Percentiles rank a stretch among this genome's conserved stretches.
Conservation (phyloP, 371 early-diverging fungal species). For the Apophysomyces trapeziformis region DNA sequence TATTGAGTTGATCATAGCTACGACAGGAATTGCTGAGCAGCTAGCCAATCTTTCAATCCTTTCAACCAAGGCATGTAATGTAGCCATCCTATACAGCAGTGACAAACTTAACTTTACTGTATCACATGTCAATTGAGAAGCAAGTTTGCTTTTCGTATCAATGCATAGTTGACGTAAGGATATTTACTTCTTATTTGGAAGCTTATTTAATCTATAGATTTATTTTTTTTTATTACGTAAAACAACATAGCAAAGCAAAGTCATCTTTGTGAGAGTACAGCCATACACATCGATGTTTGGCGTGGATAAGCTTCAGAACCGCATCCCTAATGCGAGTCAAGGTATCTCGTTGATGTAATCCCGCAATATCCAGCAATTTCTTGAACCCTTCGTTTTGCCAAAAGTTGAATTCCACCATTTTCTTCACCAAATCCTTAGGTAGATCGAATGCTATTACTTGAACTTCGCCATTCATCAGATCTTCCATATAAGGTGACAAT, state of each 20-base stretch:
- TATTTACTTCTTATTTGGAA: too few relatives aligned
- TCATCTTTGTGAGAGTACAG: conserved; percentile 76
- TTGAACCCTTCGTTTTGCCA: conserved; percentile 71
- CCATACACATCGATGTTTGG: conserved; percentile 71
- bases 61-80: too few relatives aligned
- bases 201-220: not conserved
- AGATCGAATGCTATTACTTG: conserved; percentile 76
- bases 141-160: too few relatives aligned
- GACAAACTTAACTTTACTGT: too few relatives aligned
- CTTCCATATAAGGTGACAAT: conserved; percentile 57
- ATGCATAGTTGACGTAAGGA: too few relatives aligned
- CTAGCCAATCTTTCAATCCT: too few relatives aligned
- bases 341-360: conserved; percentile 42
- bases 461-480: conserved; percentile 55
- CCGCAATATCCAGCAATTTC: conserved; percentile 38
- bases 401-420: conserved; percentile 61
- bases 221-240: conserved; percentile 13
- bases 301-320: conserved; percentile 61
- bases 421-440: conserved; percentile 60
- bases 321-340: conserved; percentile 60
- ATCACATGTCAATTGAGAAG: too few relatives aligned
- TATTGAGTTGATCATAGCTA: too few relatives aligned
- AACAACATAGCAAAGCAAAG: conserved; percentile 55
- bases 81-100: too few relatives aligned
- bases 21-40: too few relatives aligned